Evolutionary conservation across 176 grass and related monocot genomes (phyloP), one percentile per base, ranked within the genome.

Genomic region (maize (Zea mays)): DNA sequence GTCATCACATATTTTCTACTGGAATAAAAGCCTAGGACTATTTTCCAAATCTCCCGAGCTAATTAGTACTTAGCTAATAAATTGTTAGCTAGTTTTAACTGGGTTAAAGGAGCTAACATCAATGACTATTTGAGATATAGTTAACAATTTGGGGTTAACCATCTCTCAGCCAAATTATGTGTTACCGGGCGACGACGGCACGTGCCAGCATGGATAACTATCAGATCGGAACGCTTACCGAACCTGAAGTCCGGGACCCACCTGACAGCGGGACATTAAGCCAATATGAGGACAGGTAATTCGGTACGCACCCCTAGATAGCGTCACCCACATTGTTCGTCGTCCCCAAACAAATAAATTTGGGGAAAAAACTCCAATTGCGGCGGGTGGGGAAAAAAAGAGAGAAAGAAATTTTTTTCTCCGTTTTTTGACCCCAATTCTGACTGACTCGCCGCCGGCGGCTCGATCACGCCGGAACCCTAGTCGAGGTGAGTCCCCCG

Each of bases 291-390:
- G 36, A 44, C 74, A 45, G 67, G 55, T 77, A 71, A 70, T 76
- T 45, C 17, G 64, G 66, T 74, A 65, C 58, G 66, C 60, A 57
- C 3, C 60, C 65, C 40, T 33, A 78, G 66, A 78, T 54, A 66
- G 43, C 37, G 16, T 56, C 52, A 8, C 52, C 75, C 47, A 58
- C 48, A 21, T 17, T 75, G 81, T 63, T 71, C 81, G 27, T 80
- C 81, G 76, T 77, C 39, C 8, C 86, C 64, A 47, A 40, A 33
- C 56, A 39, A 79, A 84, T 76, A 80, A 79, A 27, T 76, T 81
- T 62, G 34, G 71, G 79, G 58, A 1, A 10, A 33, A 69, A 68
- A 14, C 71, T 20, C 58, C 42, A 15, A 62, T 64, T 75, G 71
- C 81, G 76, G 86, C 81, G 70, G 76, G 40, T 27, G 27, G 27